Evolutionary conservation across 495 filamentous ascomycete species (phyloP).

Genomic region (Chaetomidium leptoderma): DNA sequence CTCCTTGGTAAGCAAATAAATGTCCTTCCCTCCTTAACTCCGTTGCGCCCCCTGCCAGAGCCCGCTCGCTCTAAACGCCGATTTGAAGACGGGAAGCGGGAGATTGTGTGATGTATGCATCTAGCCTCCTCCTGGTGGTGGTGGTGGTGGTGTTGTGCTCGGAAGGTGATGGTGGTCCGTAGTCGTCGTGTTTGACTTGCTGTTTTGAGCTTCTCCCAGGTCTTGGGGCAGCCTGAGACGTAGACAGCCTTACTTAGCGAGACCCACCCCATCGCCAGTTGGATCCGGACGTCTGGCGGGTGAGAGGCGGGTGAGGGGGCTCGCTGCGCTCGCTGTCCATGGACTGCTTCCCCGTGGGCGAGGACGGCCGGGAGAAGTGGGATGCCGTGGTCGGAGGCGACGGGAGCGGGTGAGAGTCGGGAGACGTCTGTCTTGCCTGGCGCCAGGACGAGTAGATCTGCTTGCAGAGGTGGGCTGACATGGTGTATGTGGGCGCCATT

Average conservation of each 20-base stretch:
- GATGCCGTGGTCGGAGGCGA: constrained; percentile 21
- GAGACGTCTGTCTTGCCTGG: constrained; percentile 36
- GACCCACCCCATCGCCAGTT: constrained; percentile 28
- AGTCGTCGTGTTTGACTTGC: not conserved
- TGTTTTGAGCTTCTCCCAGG: no score
- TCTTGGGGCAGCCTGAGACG: no score
- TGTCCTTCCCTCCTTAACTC: no score
- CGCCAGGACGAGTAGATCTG: constrained; percentile 47
- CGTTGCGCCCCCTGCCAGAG: no score
- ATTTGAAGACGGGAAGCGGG: no score
- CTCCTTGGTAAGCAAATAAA: no score
- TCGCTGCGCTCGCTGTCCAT: constrained; percentile 40
- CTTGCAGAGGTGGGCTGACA: constrained; percentile 51
- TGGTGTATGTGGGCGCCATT: constrained; percentile 52
- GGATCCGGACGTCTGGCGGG: constrained; percentile 17
- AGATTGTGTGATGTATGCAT: no score
- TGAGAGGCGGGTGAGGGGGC: constrained; percentile 6
- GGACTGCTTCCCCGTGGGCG: constrained; percentile 39
- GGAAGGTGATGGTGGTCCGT: no score
- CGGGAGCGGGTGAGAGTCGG: constrained; percentile 31
- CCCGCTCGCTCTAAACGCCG: no score
- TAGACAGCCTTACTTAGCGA: constrained; percentile 11
- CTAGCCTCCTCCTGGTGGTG: no score
- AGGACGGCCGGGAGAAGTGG: constrained; percentile 38
- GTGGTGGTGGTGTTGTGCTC: no score